These are phyloP conservation scores for Fomitopsis serialis DNA, from an alignment of 768 basidiomycete species.

Conservation along the genomic window DNA sequence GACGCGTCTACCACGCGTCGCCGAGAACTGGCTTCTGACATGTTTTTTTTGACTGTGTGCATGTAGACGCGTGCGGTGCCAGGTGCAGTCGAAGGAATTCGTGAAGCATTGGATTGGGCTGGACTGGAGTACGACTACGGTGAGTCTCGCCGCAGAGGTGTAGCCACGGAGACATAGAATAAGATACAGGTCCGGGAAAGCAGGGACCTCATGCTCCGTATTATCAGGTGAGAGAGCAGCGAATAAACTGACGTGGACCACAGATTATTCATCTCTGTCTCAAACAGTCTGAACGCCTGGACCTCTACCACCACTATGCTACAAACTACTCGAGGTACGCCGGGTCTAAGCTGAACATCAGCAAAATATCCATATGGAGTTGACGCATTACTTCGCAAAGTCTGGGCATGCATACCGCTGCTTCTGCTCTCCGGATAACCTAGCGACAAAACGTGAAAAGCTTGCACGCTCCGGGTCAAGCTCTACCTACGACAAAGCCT, in stretches of 20 bases:
- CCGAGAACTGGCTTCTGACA: not conserved
- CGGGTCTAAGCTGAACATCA: not conserved
- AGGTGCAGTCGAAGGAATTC: slow-evolving; percentile 79
- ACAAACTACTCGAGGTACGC: slow-evolving; percentile 70
- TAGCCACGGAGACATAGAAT: not conserved
- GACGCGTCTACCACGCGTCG: not conserved
- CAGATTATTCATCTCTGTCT: not conserved
- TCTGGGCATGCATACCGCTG: slow-evolving; percentile 89
- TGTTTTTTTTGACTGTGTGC: not conserved
- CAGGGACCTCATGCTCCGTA: slow-evolving; percentile 81
- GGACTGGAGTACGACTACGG: slow-evolving; percentile 90
- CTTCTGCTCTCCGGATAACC: slow-evolving; percentile 78
- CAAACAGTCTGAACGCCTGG: slow-evolving; percentile 88
- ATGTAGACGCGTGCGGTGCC: slow-evolving; percentile 72
- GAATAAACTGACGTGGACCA: no score
- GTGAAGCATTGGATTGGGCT: slow-evolving; percentile 80
- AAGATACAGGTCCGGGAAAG: slow-evolving; percentile 62
- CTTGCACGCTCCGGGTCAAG: slow-evolving; percentile 71
- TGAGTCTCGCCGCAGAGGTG: slow-evolving; percentile 26
- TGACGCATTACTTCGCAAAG: slow-evolving; percentile 31
- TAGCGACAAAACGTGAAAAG: slow-evolving; percentile 62
- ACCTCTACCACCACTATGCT: slow-evolving; percentile 75
- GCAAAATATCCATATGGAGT: not conserved
- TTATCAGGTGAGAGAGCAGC: slow-evolving; percentile 53
- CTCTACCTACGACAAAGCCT: slow-evolving; percentile 82